Evolutionary conservation across 805 yeast species (phyloP).

Genomic region (Cyberlindnera meyerae): DNA sequence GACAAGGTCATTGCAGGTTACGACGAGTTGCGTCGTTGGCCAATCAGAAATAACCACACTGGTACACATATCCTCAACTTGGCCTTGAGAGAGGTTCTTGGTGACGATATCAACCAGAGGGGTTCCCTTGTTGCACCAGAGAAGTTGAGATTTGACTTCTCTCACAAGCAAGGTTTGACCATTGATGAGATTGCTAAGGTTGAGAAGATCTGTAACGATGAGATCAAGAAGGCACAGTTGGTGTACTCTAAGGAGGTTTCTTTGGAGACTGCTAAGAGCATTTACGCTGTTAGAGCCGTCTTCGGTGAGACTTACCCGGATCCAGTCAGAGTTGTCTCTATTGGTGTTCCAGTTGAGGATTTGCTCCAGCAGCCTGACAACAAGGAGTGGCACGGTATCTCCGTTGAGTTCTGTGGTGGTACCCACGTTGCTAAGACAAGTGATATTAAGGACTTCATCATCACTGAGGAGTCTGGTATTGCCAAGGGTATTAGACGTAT

Average conservation of each 20-base stretch:
- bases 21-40: conserved; percentile 93
- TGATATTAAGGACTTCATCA: conserved; percentile 85
- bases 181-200: conserved; percentile 67
- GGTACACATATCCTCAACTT: conserved; percentile 94
- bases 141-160: conserved; percentile 92
- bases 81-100: conserved; percentile 82
- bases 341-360: conserved; percentile 87
- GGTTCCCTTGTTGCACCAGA: conserved; percentile 97
- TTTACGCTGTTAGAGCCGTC: conserved; percentile 90
- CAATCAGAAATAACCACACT: conserved; percentile 95
- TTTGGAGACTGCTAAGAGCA: conserved; percentile 64
- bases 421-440: conserved; percentile 92
- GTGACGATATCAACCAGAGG: conserved; percentile 87
- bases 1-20: conserved; percentile 79
- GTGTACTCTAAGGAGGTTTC: conserved; percentile 85
- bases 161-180: conserved; percentile 81
- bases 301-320: conserved; percentile 99
- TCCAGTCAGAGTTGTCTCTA: conserved; percentile 96
- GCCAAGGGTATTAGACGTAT: conserved; percentile 98
- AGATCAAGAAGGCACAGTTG: conserved; percentile 61
- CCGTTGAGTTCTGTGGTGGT: conserved; percentile 98
- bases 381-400: conserved; percentile 68
- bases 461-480: conserved; percentile 93
- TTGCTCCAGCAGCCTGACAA: conserved; percentile 66
- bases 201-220: conserved; percentile 67